Percentiles rank a stretch among this genome's conserved stretches.
Conservation (phyloP, 495 filamentous ascomycete species). For the Tuber calosporum region DNA sequence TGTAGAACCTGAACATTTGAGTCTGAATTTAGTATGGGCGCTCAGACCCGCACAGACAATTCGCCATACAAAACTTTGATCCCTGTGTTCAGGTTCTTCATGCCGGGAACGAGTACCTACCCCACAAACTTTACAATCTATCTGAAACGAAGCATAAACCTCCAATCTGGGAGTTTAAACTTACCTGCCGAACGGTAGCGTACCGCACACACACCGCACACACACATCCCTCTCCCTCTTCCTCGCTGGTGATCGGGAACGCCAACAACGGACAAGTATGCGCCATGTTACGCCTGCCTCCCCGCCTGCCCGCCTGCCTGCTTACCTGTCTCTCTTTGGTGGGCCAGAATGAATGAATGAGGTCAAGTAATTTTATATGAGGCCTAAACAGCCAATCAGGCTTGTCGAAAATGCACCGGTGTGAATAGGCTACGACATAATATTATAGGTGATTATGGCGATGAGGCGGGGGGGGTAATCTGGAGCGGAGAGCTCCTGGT, state of each 20-base stretch:
- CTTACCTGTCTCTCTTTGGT: not conserved
- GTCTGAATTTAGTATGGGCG: too few relatives aligned
- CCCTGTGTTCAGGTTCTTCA: too few relatives aligned
- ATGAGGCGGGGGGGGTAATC: not conserved
- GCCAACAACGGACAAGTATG: slow-evolving; percentile 6
- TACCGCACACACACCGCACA: too few relatives aligned
- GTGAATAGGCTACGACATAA: not conserved
- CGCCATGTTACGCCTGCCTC: slow-evolving; percentile 3
- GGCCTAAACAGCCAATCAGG: not conserved
- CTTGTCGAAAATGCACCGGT: not conserved
- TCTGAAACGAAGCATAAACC: not conserved
- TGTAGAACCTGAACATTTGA: too few relatives aligned
- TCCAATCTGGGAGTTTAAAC: not conserved
- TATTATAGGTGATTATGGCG: not conserved
- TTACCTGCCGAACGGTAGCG: not conserved
- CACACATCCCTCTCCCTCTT: not conserved
- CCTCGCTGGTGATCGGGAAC: not conserved
- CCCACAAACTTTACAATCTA: not conserved
- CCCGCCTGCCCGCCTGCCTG: not conserved
- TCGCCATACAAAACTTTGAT: too few relatives aligned
- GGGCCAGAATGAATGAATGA: not conserved
- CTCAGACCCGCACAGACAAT: too few relatives aligned
- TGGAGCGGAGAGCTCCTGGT: not conserved
- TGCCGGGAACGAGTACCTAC: too few relatives aligned
- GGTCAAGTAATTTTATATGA: not conserved